A percentile compares a stretch with the other conserved stretches of the same genome.
These are phyloP conservation scores for Trypanosoma mega DNA, from an alignment of 208 protist species.

Conservation along the genomic window DNA sequence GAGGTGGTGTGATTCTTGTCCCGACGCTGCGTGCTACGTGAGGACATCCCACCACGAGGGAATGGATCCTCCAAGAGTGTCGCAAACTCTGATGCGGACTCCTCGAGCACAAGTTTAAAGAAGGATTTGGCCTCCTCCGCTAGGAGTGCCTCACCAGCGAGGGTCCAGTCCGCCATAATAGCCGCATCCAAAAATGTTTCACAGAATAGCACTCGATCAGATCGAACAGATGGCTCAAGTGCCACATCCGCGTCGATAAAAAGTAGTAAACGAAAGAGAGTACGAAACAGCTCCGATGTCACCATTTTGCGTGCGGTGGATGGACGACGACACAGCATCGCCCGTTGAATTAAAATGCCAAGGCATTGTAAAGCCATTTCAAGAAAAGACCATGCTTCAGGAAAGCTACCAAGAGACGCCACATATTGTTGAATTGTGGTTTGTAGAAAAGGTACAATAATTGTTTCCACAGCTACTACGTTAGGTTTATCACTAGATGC, in stretches of 20 bases:
- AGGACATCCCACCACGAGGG: constrained; percentile 35
- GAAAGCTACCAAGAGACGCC: constrained; percentile 35
- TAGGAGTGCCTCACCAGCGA: constrained; percentile 45
- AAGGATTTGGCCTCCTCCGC: constrained; percentile 54
- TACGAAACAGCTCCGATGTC: constrained; percentile 42
- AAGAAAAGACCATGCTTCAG: constrained; percentile 73
- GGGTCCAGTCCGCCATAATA: constrained; percentile 42
- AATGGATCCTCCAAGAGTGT: constrained; percentile 82
- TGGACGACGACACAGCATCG: constrained; percentile 67
- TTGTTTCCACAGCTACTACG: constrained; percentile 66
- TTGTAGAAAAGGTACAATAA: constrained; percentile 71
- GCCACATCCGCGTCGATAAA: constrained; percentile 60
- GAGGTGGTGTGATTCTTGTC: constrained; percentile 86
- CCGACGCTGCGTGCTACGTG: constrained; percentile 51
- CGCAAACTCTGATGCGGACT: constrained; percentile 47
- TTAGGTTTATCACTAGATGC: constrained; percentile 41
- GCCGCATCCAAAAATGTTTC: constrained; percentile 61
- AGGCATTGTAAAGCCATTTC: constrained; percentile 76
- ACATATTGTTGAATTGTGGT: constrained; percentile 60
- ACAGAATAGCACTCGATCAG: constrained; percentile 68
- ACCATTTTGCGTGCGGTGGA: constrained; percentile 58
- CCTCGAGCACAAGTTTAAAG: constrained; percentile 64
- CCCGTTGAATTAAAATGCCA: constrained; percentile 68
- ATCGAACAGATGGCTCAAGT: constrained; percentile 55
- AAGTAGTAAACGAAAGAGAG: constrained; percentile 62